Evolutionary conservation across 1,284 basidiomycete species (phyloP), one percentile per base, ranked within the genome.

Genomic region (Puccinia novopanici): DNA sequence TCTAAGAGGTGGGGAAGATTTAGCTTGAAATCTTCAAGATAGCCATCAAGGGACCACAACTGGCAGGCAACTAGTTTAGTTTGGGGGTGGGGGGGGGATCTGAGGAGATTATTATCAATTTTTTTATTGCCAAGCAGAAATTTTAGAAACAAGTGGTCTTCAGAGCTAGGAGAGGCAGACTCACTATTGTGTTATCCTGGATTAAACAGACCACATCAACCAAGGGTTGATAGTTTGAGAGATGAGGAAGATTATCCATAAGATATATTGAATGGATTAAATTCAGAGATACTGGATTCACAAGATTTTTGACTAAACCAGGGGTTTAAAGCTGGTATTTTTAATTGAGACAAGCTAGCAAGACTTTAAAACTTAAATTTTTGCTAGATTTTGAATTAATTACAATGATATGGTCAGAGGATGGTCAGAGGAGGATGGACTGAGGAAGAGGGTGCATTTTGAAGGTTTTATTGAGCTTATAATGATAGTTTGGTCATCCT

Each of bases 261-360:
- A 78, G 50, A 70, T 70, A 19, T 50, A 78, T 78, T 1, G 67
- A 55, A 59, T 78, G 75, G 22, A 52, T 30, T 45, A 78, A 70
- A 3, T 37, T 15, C 13, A 52, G 48, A 4, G 65, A 70, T 10
- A n/a, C 30, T 30, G 54, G 50, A 27, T 67, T 52, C 10, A 78
- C 27, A 52, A 78, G 22, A 27, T 78, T 78, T 34, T 70, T 42
- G 40, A 42, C 19, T 13, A 59, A 45, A 30, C 65, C 75, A 42
- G 75, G 70, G 54, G 75, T 65, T 24, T 68, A 78, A 34, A 70
- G n/a, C 75, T 78, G 55, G 8, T 27, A 19, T 72, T 54, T 27
- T 19, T 72, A 24, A 9, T 17, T n/a, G n/a, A n/a, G n/a, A 24
- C n/a, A 24, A 42, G 50, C 55, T 40, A 73, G 70, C n/a, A 37